Evolutionary conservation across 345 rosid species (phyloP).

Genomic region (Heritiera fomes): DNA sequence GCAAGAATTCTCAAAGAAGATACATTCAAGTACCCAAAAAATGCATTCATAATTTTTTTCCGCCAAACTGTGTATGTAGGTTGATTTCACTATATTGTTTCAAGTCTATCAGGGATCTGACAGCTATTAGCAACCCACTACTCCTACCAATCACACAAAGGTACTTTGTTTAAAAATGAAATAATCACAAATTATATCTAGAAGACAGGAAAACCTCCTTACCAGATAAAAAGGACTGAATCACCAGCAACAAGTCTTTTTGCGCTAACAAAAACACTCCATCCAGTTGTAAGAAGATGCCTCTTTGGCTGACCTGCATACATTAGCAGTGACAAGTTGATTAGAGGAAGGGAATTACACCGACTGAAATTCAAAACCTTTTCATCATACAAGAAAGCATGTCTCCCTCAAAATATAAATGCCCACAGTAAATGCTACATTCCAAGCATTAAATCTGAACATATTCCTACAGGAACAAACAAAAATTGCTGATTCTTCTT

Average conservation of each 20-base stretch:
- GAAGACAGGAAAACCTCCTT: slow-evolving; percentile 15
- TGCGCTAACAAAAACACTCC: slow-evolving; percentile 93
- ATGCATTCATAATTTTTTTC: neutral
- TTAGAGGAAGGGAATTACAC: neutral
- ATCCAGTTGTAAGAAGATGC: slow-evolving; percentile 96
- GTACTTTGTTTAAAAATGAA: neutral
- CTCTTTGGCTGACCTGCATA: slow-evolving; percentile 93
- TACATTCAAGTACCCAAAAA: neutral
- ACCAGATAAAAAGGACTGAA: slow-evolving; percentile 93
- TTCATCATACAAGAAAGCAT: neutral
- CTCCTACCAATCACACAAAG: too few species aligned
- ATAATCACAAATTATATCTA: neutral
- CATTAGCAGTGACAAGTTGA: slow-evolving; percentile 17
- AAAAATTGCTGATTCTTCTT: neutral
- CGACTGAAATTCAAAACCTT: neutral
- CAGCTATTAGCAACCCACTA: too few species aligned
- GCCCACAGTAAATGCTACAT: neutral
- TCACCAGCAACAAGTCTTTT: slow-evolving; percentile 92
- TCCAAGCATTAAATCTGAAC: neutral
- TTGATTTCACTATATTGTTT: neutral
- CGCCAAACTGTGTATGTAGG: neutral
- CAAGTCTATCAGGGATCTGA: too few species aligned
- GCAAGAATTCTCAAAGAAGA: neutral
- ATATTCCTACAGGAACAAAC: neutral
- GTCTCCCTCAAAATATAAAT: neutral